A percentile compares a stretch with the other conserved stretches of the same genome.
phyloP scores from a whole-genome alignment of 345 rosid genomes.

The Moricandia moricandioides region DNA sequence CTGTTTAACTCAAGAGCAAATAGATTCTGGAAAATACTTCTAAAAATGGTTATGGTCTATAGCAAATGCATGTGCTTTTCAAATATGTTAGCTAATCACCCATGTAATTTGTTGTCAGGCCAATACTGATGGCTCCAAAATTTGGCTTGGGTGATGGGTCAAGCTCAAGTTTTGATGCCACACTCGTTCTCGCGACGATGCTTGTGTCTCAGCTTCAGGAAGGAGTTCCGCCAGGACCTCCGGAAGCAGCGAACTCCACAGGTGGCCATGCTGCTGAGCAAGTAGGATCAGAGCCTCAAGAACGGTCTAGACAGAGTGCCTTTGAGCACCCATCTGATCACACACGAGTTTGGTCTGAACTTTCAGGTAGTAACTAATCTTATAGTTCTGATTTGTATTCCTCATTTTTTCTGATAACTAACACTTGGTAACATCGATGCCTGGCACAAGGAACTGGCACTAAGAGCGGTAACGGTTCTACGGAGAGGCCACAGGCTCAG shows the following conservation, averaged over 20 bases:
- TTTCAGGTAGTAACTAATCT: constrained; percentile 55
- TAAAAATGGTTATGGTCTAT: constrained; percentile 5
- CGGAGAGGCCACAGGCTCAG: constrained; percentile 52
- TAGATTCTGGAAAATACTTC: neutral
- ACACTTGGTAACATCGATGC: constrained; percentile 23
- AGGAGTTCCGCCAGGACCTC: constrained; percentile 54
- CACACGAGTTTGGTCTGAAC: constrained; percentile 92
- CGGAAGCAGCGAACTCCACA: constrained; percentile 38
- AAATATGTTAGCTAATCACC: neutral
- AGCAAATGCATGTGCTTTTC: neutral
- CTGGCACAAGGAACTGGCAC: constrained; percentile 57
- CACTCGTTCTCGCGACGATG: constrained; percentile 90
- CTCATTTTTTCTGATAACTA: neutral
- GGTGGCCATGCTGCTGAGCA: constrained; percentile 42
- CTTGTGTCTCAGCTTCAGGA: constrained; percentile 76
- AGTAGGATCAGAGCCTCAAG: constrained; percentile 49
- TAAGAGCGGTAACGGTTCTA: constrained; percentile 59
- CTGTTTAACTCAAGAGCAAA: neutral
- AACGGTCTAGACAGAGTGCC: constrained; percentile 46
- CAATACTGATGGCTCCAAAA: constrained; percentile 86
- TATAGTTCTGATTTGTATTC: constrained; percentile 2
- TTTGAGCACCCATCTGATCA: constrained; percentile 74
- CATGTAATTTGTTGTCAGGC: constrained; percentile 47
- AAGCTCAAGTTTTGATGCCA: constrained; percentile 70
- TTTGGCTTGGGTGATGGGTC: constrained; percentile 75